A percentile compares a stretch with the other conserved stretches of the same genome.
Evolutionary conservation across 495 filamentous ascomycete species (phyloP).

Genomic region (Paragyromitra xinjiangensis): DNA sequence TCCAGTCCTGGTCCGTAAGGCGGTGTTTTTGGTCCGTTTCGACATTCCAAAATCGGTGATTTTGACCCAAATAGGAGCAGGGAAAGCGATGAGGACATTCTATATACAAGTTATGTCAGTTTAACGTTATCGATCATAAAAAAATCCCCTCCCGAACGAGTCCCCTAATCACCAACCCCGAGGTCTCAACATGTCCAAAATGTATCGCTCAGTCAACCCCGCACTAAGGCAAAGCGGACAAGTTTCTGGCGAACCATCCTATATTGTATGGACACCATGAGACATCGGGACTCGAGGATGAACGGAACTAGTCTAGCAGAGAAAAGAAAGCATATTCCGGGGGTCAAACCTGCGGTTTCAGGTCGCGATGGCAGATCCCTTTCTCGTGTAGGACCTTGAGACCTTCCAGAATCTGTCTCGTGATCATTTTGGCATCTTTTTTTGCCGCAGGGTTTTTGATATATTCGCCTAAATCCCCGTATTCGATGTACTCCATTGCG

Average conservation of each 20-base stretch:
- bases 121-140: background rate
- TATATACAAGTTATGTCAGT: slow-evolving; percentile 15
- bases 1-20: slow-evolving; percentile 42
- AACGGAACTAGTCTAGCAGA: too few relatives aligned
- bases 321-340: background rate
- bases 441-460: background rate
- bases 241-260: too few relatives aligned
- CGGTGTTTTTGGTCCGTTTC: slow-evolving; percentile 53
- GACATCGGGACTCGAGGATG: too few relatives aligned
- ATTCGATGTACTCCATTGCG: slow-evolving; percentile 14
- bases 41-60: slow-evolving; percentile 59
- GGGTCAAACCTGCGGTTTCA: background rate
- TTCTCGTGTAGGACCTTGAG: background rate
- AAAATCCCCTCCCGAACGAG: background rate
- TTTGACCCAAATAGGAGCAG: slow-evolving; percentile 16
- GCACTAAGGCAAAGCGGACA: too few relatives aligned
- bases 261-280: too few relatives aligned
- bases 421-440: background rate
- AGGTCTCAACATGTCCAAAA: too few relatives aligned
- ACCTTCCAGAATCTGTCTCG: too few relatives aligned
- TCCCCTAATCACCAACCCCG: too few relatives aligned
- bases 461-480: background rate
- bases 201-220: too few relatives aligned
- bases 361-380: background rate
- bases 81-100: slow-evolving; percentile 58